These are phyloP conservation scores for Bruguiera parviflora DNA, from an alignment of 345 rosid species.

Conservation along the genomic window DNA sequence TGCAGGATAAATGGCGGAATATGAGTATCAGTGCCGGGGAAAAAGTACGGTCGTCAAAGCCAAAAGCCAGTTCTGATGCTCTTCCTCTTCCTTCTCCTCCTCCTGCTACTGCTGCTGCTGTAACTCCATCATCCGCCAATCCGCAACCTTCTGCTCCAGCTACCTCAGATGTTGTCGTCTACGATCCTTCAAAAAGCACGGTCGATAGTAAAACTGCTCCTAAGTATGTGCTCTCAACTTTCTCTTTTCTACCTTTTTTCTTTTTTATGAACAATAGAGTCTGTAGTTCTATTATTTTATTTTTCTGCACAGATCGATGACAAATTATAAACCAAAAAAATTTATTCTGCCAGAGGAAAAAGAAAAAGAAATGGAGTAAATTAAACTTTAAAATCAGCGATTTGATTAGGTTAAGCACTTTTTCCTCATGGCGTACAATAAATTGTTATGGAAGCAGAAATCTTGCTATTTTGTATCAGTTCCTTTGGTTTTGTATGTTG, in stretches of 20 bases:
- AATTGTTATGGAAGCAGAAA: neutral
- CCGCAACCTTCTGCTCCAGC: conserved; percentile 19
- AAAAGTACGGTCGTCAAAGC: conserved; percentile 48
- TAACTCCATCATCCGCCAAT: conserved; percentile 12
- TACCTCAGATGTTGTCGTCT: conserved; percentile 23
- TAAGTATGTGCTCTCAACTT: conserved; percentile 31
- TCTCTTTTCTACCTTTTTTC: neutral
- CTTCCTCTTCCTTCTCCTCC: neutral
- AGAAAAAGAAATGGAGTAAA: no score
- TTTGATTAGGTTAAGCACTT: neutral
- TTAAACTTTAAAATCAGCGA: no score
- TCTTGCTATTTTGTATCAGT: neutral
- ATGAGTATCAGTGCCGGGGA: conserved; percentile 63
- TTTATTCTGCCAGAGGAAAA: no score
- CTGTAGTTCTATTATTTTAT: neutral
- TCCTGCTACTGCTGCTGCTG: conserved; percentile 24
- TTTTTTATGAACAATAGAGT: neutral
- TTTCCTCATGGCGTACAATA: neutral
- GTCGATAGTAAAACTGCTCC: conserved; percentile 32
- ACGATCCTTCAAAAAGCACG: conserved; percentile 26
- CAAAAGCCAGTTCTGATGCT: conserved; percentile 42
- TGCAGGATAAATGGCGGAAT: conserved; percentile 93
- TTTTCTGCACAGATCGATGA: no score
- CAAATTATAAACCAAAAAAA: no score
- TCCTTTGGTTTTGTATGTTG: neutral